A percentile compares a stretch with the other conserved stretches of the same genome.
Evolutionary conservation across 148 eudicot species (phyloP).

Genomic region (Oxyria digyna): DNA sequence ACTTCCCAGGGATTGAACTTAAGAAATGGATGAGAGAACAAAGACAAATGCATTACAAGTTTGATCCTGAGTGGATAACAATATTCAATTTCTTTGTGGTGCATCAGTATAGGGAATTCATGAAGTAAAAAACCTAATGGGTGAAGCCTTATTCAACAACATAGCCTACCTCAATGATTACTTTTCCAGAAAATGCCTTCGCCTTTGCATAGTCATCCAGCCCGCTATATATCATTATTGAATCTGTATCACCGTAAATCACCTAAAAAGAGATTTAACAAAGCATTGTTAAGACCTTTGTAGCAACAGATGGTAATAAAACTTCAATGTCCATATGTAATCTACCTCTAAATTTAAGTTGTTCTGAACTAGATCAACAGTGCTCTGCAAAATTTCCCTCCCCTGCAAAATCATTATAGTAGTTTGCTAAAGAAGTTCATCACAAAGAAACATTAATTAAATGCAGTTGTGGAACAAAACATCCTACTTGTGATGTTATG

Average conservation of each 20-base stretch:
- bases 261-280: conserved; percentile 41
- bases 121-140: background rate
- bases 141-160: background rate
- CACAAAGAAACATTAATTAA: no score
- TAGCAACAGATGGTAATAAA: background rate
- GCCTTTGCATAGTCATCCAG: conserved; percentile 82
- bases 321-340: background rate
- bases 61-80: no score
- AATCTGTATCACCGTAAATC: conserved; percentile 97
- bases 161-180: conserved; percentile 66
- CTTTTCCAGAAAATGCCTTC: conserved; percentile 63
- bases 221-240: conserved; percentile 83
- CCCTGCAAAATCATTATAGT: no score
- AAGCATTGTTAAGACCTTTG: background rate
- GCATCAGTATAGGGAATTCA: no score
- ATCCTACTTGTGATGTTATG: conserved; percentile 66
- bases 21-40: background rate
- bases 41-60: background rate
- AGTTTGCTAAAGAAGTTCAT: no score
- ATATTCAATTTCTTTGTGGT: no score
- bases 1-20: background rate
- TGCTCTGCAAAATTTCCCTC: no score
- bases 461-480: conserved; percentile 3
- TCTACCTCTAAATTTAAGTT: conserved; percentile 80
- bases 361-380: no score